Conservation (phyloP, 2,329 filamentous ascomycete genomes). For the Neofusicoccum laricinum region DNA sequence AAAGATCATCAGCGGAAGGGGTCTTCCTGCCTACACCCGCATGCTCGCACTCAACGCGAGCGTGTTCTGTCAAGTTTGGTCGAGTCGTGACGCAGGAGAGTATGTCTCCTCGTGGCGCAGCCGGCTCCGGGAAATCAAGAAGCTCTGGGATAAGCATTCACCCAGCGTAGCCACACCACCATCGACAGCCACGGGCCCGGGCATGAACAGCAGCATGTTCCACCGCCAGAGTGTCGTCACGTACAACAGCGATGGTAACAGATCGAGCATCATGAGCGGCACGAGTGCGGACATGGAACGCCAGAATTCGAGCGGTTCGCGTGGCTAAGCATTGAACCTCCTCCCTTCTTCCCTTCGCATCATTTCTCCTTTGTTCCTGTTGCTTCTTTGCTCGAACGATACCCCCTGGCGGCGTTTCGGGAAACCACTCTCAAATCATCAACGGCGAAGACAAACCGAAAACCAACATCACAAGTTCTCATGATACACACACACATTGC, state of each 20-base stretch:
- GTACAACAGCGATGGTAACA: conserved; percentile 35
- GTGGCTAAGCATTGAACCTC: background rate
- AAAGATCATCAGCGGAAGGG: conserved; percentile 82
- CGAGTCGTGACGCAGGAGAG: conserved; percentile 70
- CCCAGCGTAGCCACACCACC: conserved; percentile 15
- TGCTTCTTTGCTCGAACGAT: conserved; percentile 12
- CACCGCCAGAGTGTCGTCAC: conserved; percentile 36
- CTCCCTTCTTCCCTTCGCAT: background rate
- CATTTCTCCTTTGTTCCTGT: background rate
- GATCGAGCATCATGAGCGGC: conserved; percentile 35
- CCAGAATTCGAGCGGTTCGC: conserved; percentile 12
- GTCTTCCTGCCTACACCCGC: conserved; percentile 80
- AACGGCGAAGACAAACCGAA: background rate
- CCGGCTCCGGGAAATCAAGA: conserved; percentile 79
- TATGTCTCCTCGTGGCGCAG: conserved; percentile 88
- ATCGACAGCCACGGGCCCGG: conserved; percentile 28
- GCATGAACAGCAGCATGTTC: conserved; percentile 29
- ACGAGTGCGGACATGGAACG: conserved; percentile 18
- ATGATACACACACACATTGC: background rate
- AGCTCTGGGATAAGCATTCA: conserved; percentile 67
- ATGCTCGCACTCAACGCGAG: conserved; percentile 89
- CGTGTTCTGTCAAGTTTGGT: conserved; percentile 91
- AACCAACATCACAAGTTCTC: background rate
- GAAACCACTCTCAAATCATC: background rate
- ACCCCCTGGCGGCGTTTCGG: conserved; percentile 9